Percentiles rank a stretch among this genome's conserved stretches.
Evolutionary conservation across 345 rosid genomes (phyloP).

Genomic region (Hypericum perforatum): DNA sequence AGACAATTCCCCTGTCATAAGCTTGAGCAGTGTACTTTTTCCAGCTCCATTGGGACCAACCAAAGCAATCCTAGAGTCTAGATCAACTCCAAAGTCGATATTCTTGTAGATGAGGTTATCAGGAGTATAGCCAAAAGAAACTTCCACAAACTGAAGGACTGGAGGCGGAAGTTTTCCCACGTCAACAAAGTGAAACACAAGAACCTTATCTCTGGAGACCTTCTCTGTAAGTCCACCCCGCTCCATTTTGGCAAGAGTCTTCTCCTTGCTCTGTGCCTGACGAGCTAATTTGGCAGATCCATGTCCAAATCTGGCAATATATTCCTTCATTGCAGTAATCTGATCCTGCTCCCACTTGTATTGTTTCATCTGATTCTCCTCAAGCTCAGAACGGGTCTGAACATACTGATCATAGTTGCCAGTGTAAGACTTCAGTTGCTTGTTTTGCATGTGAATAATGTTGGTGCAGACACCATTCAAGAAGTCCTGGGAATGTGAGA

Average conservation of each 20-base stretch:
- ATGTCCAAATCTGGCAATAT: constrained; percentile 97
- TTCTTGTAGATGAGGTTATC: constrained; percentile 76
- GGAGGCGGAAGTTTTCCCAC: constrained; percentile 99
- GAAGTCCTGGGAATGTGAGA: constrained; percentile 97
- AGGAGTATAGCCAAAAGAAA: constrained; percentile 80
- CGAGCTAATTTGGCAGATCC: constrained; percentile 99
- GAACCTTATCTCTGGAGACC: constrained; percentile 64
- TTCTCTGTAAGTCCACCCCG: constrained; percentile 93
- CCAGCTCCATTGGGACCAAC: constrained; percentile 99
- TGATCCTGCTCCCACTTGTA: constrained; percentile 99
- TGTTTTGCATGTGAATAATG: constrained; percentile 96
- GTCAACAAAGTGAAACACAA: constrained; percentile 80
- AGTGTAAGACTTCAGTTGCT: constrained; percentile 61
- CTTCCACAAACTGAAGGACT: constrained; percentile 93
- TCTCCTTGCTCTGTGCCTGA: constrained; percentile 98
- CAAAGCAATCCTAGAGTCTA: constrained; percentile 89
- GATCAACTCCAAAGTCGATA: constrained; percentile 87
- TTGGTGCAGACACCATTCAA: constrained; percentile 94
- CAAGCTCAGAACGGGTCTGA: constrained; percentile 90
- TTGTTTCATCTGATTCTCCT: constrained; percentile 98
- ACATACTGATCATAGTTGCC: constrained; percentile 95
- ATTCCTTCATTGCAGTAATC: constrained; percentile 93
- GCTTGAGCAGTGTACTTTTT: constrained; percentile 90
- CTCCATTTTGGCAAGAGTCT: constrained; percentile 98
- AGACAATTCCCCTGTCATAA: constrained; percentile 82